Percentiles rank a stretch among this genome's conserved stretches.
Conservation (phyloP, 805 yeast genomes). For the Saturnispora silvae region DNA sequence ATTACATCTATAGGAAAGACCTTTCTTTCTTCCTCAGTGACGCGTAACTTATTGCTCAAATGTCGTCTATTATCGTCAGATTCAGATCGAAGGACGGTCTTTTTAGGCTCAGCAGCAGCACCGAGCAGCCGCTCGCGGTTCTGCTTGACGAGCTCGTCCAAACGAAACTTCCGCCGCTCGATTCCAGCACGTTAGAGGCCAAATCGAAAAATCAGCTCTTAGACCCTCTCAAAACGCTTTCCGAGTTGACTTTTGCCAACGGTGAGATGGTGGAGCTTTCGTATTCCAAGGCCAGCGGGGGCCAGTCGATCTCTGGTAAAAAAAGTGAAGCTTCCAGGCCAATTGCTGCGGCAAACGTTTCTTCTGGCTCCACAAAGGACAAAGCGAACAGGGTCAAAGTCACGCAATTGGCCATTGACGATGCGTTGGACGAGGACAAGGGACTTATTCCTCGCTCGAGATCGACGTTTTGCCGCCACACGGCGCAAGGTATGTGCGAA, state of each 20-base stretch:
- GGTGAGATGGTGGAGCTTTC: slow-evolving; percentile 48
- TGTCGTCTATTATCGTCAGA: slow-evolving; percentile 42
- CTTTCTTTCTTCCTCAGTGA: neutral
- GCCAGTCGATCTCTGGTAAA: slow-evolving; percentile 11
- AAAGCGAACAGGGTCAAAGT: slow-evolving; percentile 8
- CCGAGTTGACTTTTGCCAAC: slow-evolving; percentile 41
- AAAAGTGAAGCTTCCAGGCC: neutral
- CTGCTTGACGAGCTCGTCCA: slow-evolving; percentile 20
- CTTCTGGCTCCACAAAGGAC: neutral
- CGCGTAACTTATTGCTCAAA: no score
- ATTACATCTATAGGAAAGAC: neutral
- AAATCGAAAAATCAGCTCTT: neutral
- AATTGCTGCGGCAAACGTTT: no score
- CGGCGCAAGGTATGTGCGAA: slow-evolving; percentile 95
- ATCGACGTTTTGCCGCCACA: slow-evolving; percentile 68
- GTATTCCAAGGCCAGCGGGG: slow-evolving; percentile 19
- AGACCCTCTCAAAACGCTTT: slow-evolving; percentile 19
- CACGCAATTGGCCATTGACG: slow-evolving; percentile 58
- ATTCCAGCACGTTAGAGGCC: slow-evolving; percentile 5
- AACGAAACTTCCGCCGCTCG: slow-evolving; percentile 23
- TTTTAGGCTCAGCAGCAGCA: slow-evolving; percentile 45
- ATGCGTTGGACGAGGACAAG: slow-evolving; percentile 45
- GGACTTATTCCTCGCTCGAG: slow-evolving; percentile 64
- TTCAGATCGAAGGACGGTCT: slow-evolving; percentile 81
- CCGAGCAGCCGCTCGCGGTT: slow-evolving; percentile 13